Percentiles rank a stretch among this genome's conserved stretches.
Conservation (phyloP, 2,329 filamentous ascomycete species). For the Botrytis hyacinthi region DNA sequence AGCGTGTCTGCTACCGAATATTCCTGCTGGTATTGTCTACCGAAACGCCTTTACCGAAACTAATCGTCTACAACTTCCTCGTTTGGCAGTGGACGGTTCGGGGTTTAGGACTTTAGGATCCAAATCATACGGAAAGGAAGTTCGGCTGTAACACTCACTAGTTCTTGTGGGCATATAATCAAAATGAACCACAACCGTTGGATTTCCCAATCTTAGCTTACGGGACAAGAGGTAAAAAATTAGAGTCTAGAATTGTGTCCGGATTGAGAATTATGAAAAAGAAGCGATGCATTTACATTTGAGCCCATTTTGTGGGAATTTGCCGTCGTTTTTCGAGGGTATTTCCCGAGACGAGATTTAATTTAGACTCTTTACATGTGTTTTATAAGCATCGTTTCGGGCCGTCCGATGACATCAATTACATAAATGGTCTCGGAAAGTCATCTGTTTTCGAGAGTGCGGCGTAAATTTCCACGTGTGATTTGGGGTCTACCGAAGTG, state of each 20-base stretch:
- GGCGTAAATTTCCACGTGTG: background rate
- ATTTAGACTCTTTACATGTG: background rate
- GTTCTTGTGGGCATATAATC: background rate
- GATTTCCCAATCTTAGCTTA: background rate
- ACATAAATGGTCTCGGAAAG: conserved; percentile 7
- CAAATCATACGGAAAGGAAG: background rate
- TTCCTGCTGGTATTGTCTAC: background rate
- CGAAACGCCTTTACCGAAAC: conserved; percentile 5
- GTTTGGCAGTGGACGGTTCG: background rate
- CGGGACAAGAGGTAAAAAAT: background rate
- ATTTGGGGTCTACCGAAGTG: background rate
- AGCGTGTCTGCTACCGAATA: background rate
- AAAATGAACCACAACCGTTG: background rate
- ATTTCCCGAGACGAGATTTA: background rate
- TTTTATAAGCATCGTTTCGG: background rate
- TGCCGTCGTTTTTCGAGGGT: background rate
- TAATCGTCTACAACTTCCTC: conserved; percentile 1
- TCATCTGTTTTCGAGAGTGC: background rate
- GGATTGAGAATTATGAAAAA: background rate
- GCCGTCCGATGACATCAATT: background rate
- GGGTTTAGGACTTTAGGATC: background rate
- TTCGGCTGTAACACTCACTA: background rate
- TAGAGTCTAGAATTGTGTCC: background rate
- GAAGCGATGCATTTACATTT: background rate
- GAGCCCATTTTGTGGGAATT: background rate